Evolutionary conservation across 1,284 basidiomycete species (phyloP).

Genomic region (Papiliotrema nemorosa): DNA sequence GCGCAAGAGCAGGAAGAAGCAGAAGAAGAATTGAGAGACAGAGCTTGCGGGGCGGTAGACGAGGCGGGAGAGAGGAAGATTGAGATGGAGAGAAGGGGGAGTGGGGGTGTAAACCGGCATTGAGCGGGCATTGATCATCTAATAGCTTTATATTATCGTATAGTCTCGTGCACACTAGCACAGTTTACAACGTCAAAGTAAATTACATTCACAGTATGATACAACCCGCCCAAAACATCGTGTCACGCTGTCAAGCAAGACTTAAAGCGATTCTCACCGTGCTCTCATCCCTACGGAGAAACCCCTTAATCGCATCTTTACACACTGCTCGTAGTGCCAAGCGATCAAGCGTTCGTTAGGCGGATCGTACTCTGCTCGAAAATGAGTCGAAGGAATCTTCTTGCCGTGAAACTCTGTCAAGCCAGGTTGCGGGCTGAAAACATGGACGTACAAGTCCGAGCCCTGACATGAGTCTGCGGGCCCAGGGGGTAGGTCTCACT

Average conservation of each 20-base stretch:
- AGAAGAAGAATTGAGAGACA: constrained; percentile 3
- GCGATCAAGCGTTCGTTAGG: neutral
- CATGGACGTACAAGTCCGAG: neutral
- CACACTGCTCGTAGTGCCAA: neutral
- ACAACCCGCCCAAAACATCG: no score
- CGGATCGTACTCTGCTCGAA: neutral
- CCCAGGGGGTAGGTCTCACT: neutral
- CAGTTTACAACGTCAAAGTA: neutral
- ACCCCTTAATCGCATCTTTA: neutral
- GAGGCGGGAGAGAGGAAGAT: constrained; percentile 1
- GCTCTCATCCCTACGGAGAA: neutral
- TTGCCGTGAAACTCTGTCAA: neutral
- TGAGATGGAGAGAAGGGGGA: constrained; percentile 8
- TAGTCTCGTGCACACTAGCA: no score
- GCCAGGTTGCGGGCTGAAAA: neutral
- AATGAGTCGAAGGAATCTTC: neutral
- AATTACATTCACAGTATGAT: no score
- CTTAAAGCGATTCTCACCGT: no score
- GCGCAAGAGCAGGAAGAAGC: constrained; percentile 16
- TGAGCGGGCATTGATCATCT: neutral
- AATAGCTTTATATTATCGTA: no score
- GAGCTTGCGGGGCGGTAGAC: neutral
- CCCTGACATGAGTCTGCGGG: neutral
- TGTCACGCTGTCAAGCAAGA: no score
- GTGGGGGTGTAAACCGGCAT: constrained; percentile 2